These are phyloP conservation scores for Chloromonas sp. DNA, from an alignment of 163 green algal species.

Conservation along the genomic window DNA sequence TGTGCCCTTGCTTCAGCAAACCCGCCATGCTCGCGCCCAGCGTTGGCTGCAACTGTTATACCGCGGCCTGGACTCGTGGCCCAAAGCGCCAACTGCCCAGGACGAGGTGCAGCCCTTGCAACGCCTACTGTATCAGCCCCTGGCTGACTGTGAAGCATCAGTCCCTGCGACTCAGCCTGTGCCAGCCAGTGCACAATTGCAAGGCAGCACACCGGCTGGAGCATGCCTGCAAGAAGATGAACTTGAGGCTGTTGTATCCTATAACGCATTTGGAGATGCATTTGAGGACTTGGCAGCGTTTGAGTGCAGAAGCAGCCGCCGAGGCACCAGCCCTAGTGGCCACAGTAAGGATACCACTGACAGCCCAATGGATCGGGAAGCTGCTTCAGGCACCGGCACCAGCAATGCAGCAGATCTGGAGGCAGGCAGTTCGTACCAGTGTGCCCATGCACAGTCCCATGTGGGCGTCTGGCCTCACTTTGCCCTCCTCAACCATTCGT, in stretches of 20 bases:
- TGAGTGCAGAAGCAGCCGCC: conserved; percentile 9
- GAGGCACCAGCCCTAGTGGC: conserved; percentile 29
- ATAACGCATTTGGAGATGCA: conserved; percentile 1
- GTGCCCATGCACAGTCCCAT: conserved; percentile 7
- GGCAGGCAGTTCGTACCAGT: neutral
- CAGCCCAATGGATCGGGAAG: no score
- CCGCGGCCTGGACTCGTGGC: neutral
- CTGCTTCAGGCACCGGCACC: no score
- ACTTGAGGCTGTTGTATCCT: neutral
- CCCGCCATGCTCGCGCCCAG: no score
- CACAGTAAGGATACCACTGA: no score
- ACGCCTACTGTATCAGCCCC: neutral
- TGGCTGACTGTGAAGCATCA: neutral
- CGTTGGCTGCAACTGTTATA: neutral
- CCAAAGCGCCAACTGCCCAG: neutral
- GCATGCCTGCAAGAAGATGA: no score
- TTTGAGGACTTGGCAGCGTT: neutral
- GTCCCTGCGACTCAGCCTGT: neutral
- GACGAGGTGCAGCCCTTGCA: neutral
- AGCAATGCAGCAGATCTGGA: no score
- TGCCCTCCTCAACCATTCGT: conserved; percentile 35
- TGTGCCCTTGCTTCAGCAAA: neutral
- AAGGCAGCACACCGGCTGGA: neutral
- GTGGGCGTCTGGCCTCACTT: conserved; percentile 46
- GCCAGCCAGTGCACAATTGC: neutral